Evolutionary conservation across 352 stramenopile genomes (phyloP).

Genomic region (Lagenidium giganteum): DNA sequence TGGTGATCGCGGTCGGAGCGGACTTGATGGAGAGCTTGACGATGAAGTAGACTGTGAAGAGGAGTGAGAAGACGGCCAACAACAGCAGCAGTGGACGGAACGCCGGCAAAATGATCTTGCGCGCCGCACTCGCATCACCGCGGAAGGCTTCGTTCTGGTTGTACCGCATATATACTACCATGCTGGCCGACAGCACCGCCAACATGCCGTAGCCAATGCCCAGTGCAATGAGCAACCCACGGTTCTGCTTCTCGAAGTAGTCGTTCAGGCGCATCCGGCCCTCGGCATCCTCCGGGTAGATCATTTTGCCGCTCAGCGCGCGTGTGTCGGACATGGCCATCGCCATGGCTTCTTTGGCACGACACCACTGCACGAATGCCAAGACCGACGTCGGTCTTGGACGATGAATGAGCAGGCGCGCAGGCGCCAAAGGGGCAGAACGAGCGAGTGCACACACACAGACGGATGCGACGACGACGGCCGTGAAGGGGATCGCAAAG

Average conservation of each 20-base stretch:
- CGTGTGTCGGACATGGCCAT: no score
- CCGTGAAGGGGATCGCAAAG: no score
- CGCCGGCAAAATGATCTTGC: constrained; percentile 59
- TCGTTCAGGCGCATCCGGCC: constrained; percentile 1
- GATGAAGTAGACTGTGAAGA: constrained; percentile 31
- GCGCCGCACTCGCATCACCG: constrained; percentile 34
- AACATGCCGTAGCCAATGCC: constrained; percentile 12
- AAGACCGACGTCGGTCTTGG: no score
- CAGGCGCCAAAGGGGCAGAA: no score
- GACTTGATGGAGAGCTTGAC: constrained; percentile 8
- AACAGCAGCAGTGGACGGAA: constrained; percentile 68
- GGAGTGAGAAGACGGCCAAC: constrained; percentile 23
- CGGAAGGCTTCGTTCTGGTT: constrained; percentile 46
- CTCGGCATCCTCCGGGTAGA: no score
- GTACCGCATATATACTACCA: constrained; percentile 51
- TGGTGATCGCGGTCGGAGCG: constrained; percentile 5
- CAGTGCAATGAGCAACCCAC: constrained; percentile 9
- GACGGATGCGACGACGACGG: no score
- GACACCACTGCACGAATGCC: no score
- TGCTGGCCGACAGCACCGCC: not conserved
- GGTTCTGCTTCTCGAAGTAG: constrained; percentile 9
- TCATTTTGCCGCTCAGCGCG: no score
- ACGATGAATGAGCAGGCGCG: no score
- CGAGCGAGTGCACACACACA: no score
- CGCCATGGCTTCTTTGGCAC: no score